These are phyloP conservation scores for Aureobasidium leucospermi DNA, from an alignment of 2,329 filamentous ascomycete species.

Conservation along the genomic window DNA sequence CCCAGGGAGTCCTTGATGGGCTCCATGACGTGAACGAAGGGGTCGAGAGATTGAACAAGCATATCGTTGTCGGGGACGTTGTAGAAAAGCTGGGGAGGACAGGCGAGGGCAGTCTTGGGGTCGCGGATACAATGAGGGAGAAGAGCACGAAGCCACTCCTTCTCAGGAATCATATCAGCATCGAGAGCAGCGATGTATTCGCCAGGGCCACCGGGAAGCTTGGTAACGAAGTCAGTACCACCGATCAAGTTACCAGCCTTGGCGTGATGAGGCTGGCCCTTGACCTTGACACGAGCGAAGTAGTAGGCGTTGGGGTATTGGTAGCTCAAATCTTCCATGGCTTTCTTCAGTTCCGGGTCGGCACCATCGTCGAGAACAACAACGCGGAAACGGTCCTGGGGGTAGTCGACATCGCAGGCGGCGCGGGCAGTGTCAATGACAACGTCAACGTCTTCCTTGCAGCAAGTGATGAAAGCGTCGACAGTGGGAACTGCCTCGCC, in stretches of 20 bases:
- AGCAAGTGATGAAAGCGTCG: constrained; percentile 39
- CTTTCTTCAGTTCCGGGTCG: constrained; percentile 28
- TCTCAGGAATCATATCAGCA: constrained; percentile 61
- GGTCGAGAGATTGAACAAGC: constrained; percentile 51
- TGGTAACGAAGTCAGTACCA: constrained; percentile 29
- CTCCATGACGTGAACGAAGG: constrained; percentile 50
- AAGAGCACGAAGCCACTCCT: constrained; percentile 51
- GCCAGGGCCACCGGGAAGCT: constrained; percentile 18
- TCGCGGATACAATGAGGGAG: constrained; percentile 52
- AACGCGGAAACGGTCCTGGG: constrained; percentile 30
- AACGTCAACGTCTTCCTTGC: constrained; percentile 36
- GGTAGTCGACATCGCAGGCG: constrained; percentile 35
- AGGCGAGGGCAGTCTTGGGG: constrained; percentile 51
- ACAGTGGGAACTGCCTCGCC: constrained; percentile 31
- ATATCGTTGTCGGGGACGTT: constrained; percentile 54
- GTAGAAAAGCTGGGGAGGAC: constrained; percentile 56
- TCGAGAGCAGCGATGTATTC: constrained; percentile 52
- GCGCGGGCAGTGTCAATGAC: constrained; percentile 35
- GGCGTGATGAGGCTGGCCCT: constrained; percentile 37
- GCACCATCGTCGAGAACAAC: constrained; percentile 36
- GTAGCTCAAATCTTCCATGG: constrained; percentile 29
- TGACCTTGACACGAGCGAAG: constrained; percentile 36
- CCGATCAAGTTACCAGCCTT: constrained; percentile 61
- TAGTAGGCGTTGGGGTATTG: constrained; percentile 36
- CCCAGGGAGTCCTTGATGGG: constrained; percentile 38